phyloP scores from a whole-genome alignment of 192 early-diverging fungal genomes.

The Coemansia sp. region DNA sequence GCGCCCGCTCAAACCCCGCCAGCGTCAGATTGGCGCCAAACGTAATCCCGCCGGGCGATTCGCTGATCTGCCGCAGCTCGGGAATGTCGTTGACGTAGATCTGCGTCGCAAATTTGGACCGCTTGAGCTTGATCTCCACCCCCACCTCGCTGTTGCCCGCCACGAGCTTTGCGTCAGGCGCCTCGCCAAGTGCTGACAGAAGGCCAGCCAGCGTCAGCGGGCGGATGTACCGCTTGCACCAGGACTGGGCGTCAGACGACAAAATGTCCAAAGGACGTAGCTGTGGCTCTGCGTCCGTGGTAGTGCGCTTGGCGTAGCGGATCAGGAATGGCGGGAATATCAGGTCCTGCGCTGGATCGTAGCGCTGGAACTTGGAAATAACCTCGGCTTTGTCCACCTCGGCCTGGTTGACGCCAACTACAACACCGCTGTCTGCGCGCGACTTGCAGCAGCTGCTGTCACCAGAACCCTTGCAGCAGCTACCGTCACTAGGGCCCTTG shows the following conservation, averaged over 20 bases:
- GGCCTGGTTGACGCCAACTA: constrained; percentile 10
- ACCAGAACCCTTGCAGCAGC: background rate
- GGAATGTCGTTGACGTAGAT: constrained; percentile 66
- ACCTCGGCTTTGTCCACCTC: constrained; percentile 29
- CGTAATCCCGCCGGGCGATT: constrained; percentile 31
- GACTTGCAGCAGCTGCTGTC: background rate
- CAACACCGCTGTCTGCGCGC: background rate
- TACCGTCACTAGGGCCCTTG: background rate
- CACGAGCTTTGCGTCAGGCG: constrained; percentile 73
- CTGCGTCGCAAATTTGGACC: constrained; percentile 58
- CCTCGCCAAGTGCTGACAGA: constrained; percentile 51
- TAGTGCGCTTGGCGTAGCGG: constrained; percentile 50
- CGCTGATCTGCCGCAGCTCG: constrained; percentile 59
- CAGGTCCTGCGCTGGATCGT: constrained; percentile 64
- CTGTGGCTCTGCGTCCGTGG: constrained; percentile 8
- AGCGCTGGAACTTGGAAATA: constrained; percentile 55
- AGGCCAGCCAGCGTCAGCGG: constrained; percentile 57
- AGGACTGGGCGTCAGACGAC: background rate
- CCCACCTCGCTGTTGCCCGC: constrained; percentile 84
- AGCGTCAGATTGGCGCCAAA: constrained; percentile 71
- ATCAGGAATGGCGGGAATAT: constrained; percentile 67
- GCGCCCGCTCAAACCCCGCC: constrained; percentile 52
- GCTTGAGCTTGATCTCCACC: constrained; percentile 79
- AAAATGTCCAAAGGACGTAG: constrained; percentile 20
- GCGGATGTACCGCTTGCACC: constrained; percentile 50